Evolutionary conservation across 2,329 filamentous ascomycete species (phyloP).

Genomic region (Amphichorda felina): DNA sequence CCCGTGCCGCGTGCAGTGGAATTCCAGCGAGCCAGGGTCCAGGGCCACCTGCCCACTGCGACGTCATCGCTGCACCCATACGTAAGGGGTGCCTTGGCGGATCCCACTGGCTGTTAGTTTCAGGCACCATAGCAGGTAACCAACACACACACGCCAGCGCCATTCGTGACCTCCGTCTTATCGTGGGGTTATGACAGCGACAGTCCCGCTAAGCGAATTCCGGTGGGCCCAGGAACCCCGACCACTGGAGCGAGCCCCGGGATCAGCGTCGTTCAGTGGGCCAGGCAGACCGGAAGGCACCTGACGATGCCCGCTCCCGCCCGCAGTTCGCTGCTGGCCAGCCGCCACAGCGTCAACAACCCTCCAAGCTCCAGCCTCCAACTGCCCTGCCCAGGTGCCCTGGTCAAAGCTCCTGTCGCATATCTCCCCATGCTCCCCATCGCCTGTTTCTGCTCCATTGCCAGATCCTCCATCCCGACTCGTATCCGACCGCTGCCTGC

Average conservation of each 20-base stretch:
- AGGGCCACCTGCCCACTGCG: constrained; percentile 1
- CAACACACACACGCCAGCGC: neutral
- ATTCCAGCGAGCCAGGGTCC: neutral
- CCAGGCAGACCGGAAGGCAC: neutral
- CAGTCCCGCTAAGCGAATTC: neutral
- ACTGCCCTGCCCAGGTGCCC: too few species aligned
- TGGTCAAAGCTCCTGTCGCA: too few species aligned
- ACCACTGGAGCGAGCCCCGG: too few species aligned
- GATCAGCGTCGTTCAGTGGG: neutral
- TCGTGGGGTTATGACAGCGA: neutral
- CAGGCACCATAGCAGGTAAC: neutral
- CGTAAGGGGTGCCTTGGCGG: too few species aligned
- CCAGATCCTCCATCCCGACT: too few species aligned
- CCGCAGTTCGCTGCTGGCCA: neutral
- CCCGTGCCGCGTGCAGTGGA: too few species aligned
- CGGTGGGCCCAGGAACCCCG: too few species aligned
- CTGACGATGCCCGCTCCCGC: neutral
- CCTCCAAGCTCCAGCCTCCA: too few species aligned
- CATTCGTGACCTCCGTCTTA: neutral
- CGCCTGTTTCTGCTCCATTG: too few species aligned
- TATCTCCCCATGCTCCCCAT: too few species aligned
- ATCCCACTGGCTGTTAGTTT: neutral
- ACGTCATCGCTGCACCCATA: constrained; percentile 1
- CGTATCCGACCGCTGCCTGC: too few species aligned
- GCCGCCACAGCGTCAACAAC: too few species aligned